Base-by-base conservation (phyloP, 345 rosid genomes). In the Citrus medica region DNA sequence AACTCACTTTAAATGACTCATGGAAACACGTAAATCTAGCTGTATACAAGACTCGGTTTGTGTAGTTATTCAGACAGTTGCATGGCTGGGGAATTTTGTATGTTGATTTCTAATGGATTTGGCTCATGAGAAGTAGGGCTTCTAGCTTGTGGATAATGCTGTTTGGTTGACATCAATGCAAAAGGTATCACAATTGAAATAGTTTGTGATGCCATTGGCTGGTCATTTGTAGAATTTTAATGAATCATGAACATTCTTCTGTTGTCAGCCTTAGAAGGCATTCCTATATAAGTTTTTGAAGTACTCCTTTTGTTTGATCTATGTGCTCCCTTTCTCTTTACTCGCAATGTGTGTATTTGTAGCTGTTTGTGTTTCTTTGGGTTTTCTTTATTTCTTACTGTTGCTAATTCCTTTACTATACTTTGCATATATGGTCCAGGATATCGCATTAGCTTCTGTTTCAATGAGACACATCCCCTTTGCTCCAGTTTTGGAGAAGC, bases 391-490 rank as follows among this genome's bases (percentile, higher is more conserved):
- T 14, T 71, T 59, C 65, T 79, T 22, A 21, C 25, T 13, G 6
- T 61, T 62, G 69, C 51, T 75, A 1, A 59, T 77, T 80, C 48
- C n/a, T 55, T 37, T 33, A 17, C 42, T 19, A 17, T 77, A 13
- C 75, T 53, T 46, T 59, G 68, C 67, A 78, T 62, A 56, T 9
- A 46, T 46, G 51, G 51, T 79, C 69, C 87, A 96, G 98, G 99
- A 96, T 83, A 78, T 96, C 25, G 98, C 97, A 59, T 90, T 96
- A 80, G 95, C 99, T 40, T 94, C 97, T 64, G 97, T 94, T 46
- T 96, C 97, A 22, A 94, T 96, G 95, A 90, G 97, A 79, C 86
- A 95, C 46, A 92, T 92, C 67, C 99, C 99, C 28, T 96, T 96
- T 81, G 91, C 97, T 3, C 99, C 99, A 3, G 90, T 92, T 82